Evolutionary conservation across 2,329 filamentous ascomycete genomes (phyloP), one percentile per base, ranked within the genome.

Genomic region (Cryphonectria radicalis): DNA sequence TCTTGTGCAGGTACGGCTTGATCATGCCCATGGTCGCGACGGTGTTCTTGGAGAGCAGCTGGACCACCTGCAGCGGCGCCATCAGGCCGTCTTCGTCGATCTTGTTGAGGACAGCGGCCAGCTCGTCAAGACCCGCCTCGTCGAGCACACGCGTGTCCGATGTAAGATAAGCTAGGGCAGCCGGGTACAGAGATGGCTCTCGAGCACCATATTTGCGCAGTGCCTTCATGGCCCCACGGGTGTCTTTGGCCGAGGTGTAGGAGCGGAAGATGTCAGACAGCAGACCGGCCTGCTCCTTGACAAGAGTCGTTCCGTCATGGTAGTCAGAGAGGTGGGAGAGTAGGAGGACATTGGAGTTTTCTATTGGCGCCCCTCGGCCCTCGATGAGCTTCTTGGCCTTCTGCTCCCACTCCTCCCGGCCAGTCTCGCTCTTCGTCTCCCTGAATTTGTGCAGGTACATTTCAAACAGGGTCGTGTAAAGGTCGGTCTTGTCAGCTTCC

Each of bases 11-110:
- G 81, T 99, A 99, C 7, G 91, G 90, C 82, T 98, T 98, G 73
- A 99, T 92, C 88, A 98, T 94, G 66, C 95, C 96, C 93, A 99
- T 98, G 0, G 94, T 98, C 0, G 97, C 95, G 3, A 98, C 93
- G 72, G 82, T 70, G 79, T 85, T 80, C 63, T 87, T 84, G n/a
- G 85, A 84, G 0, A 99, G 88, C 0, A 95, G 96, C 81, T 99
- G 95, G 22, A 99, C 96, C 43, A 99, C 96, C 80, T 99, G 96
- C 4, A 99, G 84, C 0, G 96, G 96, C 0, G 96, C 95, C 93
- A 99, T 96, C 53, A 99, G 88, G 0, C 93, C 92, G 76, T 97
- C 94, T 73, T 92, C 88, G 78, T 98, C 93, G 75, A 99, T 98
- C 77, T 93, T 94, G 74, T 90, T 88, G 14, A 99, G 86, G 1